These are phyloP conservation scores for Pelargonium hybrid DNA, from an alignment of 441 rosid genomes.

Conservation along the genomic window DNA sequence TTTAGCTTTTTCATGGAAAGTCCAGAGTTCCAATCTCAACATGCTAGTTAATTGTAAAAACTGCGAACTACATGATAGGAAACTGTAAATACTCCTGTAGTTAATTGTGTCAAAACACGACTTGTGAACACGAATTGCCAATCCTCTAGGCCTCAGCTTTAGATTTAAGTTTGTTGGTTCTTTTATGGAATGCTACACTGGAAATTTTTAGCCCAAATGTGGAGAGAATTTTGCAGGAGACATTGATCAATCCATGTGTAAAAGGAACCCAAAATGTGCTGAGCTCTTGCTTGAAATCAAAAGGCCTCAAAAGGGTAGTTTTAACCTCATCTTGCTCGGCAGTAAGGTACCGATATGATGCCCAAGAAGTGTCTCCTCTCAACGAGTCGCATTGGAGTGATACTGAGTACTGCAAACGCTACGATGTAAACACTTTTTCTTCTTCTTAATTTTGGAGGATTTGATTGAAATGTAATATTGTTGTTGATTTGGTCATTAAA, in stretches of 20 bases:
- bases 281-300: conserved; percentile 42
- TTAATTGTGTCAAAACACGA: no score
- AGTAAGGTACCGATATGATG: conserved; percentile 44
- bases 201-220: neutral
- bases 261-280: conserved; percentile 68
- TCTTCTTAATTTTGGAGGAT: neutral
- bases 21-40: no score
- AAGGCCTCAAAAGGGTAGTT: conserved; percentile 49
- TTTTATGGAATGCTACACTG: neutral
- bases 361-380: conserved; percentile 38
- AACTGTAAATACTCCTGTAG: no score
- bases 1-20: no score
- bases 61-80: no score
- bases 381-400: conserved; percentile 74
- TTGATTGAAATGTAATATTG: neutral
- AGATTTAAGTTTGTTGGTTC: no score
- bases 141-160: no score
- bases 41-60: no score
- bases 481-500: neutral
- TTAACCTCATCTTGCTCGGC: conserved; percentile 73
- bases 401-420: conserved; percentile 51
- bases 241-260: conserved; percentile 57
- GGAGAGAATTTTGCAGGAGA: conserved; percentile 25
- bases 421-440: conserved; percentile 28
- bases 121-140: no score